Conservation (phyloP, 495 filamentous ascomycete genomes). For the Penicillium robsamsonii region DNA sequence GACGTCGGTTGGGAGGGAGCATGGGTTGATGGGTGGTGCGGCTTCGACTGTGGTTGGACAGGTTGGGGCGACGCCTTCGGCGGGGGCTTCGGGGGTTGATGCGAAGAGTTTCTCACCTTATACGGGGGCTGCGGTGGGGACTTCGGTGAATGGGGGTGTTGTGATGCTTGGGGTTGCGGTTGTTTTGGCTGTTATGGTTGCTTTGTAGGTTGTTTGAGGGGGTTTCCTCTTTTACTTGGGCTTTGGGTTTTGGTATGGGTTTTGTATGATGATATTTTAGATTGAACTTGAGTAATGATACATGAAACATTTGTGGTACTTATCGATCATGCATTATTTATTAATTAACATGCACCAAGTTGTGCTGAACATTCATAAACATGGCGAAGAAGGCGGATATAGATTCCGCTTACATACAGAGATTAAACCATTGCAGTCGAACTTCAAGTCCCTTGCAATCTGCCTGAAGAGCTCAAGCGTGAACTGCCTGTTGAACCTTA, state of each 20-base stretch:
- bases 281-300: conserved; percentile 22
- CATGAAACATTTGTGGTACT: conserved; percentile 4
- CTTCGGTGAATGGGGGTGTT: conserved; percentile 14
- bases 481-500: conserved; percentile 71
- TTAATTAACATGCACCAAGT: background rate
- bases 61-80: conserved; percentile 14
- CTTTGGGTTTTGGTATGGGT: conserved; percentile 3
- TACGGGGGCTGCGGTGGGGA: conserved; percentile 21
- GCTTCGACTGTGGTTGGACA: conserved; percentile 13
- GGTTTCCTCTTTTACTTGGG: conserved; percentile 1
- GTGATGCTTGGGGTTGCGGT: conserved; percentile 25
- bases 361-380: background rate
- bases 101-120: conserved; percentile 22
- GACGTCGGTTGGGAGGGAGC: background rate
- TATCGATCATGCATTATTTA: background rate
- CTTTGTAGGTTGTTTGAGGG: conserved; percentile 18
- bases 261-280: background rate
- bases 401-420: background rate
- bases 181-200: conserved; percentile 30
- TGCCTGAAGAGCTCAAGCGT: conserved; percentile 39
- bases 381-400: background rate
- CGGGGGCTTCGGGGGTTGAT: conserved; percentile 21
- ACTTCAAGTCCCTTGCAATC: background rate
- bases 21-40: conserved; percentile 13
- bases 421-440: background rate